A percentile compares a stretch with the other conserved stretches of the same genome.
phyloP scores from a whole-genome alignment of 1,284 basidiomycete species.

The Tremellales sp. region DNA sequence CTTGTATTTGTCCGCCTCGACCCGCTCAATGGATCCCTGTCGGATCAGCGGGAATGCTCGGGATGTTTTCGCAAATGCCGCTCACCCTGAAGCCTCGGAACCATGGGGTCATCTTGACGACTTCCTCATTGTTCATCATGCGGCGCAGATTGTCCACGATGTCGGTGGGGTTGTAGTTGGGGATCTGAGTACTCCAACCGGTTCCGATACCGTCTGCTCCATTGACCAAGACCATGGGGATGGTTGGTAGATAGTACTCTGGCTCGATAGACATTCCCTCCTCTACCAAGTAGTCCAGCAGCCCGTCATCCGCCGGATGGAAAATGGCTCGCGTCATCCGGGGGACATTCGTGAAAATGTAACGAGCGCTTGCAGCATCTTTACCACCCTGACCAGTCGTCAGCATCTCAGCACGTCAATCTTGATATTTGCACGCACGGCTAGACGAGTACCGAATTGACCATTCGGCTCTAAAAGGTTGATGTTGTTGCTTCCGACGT shows the following conservation, averaged over 20 bases:
- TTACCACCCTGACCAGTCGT: conserved; percentile 90
- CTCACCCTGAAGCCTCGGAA: conserved; percentile 78
- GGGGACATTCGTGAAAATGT: conserved; percentile 86
- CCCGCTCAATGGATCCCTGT: conserved; percentile 76
- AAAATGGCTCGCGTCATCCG: conserved; percentile 75
- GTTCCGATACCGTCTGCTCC: conserved; percentile 98
- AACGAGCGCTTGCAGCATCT: conserved; percentile 94
- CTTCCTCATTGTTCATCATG: conserved; percentile 80
- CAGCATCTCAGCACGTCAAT: too few relatives aligned
- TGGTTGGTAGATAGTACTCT: conserved; percentile 86
- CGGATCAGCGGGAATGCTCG: background rate
- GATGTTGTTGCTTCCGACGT: conserved; percentile 93
- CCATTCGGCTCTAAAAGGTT: conserved; percentile 86
- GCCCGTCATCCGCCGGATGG: conserved; percentile 76
- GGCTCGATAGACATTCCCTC: conserved; percentile 89
- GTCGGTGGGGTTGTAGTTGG: conserved; percentile 89
- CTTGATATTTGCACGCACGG: conserved; percentile 31
- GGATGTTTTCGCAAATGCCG: too few relatives aligned
- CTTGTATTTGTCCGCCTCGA: conserved; percentile 81
- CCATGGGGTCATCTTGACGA: conserved; percentile 88
- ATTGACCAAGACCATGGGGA: conserved; percentile 88
- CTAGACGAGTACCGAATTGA: conserved; percentile 87
- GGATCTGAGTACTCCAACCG: conserved; percentile 94
- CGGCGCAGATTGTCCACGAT: conserved; percentile 84
- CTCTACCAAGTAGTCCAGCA: conserved; percentile 80